Evolutionary conservation across 2,329 filamentous ascomycete genomes (phyloP).

Genomic region (Niveomyces coronatus): DNA sequence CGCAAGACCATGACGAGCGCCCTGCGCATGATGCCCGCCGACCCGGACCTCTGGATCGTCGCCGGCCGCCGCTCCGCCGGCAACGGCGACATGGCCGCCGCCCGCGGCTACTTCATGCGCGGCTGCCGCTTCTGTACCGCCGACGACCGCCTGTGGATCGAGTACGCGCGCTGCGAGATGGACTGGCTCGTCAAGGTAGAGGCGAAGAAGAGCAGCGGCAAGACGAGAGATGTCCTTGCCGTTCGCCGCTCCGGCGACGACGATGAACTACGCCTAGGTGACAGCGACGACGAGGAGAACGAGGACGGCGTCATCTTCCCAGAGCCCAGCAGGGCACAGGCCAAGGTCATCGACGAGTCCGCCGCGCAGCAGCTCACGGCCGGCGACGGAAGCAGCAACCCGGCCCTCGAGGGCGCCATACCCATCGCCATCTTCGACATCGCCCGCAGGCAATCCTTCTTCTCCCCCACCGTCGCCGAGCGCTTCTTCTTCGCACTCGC

Average conservation of each 20-base stretch:
- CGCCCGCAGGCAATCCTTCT: conserved; percentile 66
- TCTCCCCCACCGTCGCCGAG: conserved; percentile 54
- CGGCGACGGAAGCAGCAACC: too few species aligned
- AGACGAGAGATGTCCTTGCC: conserved; percentile 40
- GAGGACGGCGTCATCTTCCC: conserved; percentile 34
- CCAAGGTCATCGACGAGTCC: conserved; percentile 36
- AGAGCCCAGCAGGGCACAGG: conserved; percentile 30
- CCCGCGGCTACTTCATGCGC: conserved; percentile 76
- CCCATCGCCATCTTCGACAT: conserved; percentile 86
- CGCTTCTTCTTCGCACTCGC: conserved; percentile 74
- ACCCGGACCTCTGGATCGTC: conserved; percentile 76
- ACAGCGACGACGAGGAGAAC: conserved; percentile 33
- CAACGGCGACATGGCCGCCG: conserved; percentile 78
- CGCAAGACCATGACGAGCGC: conserved; percentile 56
- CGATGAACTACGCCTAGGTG: conserved; percentile 33
- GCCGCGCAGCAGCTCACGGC: conserved; percentile 41
- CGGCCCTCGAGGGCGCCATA: conserved; percentile 85
- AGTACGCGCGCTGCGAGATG: conserved; percentile 87
- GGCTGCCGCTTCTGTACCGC: conserved; percentile 81
- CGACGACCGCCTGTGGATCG: conserved; percentile 67
- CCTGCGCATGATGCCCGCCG: conserved; percentile 75
- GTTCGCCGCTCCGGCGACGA: conserved; percentile 33
- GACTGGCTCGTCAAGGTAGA: conserved; percentile 80
- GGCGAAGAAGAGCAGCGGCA: conserved; percentile 51
- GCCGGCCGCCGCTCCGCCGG: conserved; percentile 69